Percentiles rank a stretch among this genome's conserved stretches.
Evolutionary conservation across 116 monocot genomes (phyloP).

Genomic region (Posidonia oceanica): DNA sequence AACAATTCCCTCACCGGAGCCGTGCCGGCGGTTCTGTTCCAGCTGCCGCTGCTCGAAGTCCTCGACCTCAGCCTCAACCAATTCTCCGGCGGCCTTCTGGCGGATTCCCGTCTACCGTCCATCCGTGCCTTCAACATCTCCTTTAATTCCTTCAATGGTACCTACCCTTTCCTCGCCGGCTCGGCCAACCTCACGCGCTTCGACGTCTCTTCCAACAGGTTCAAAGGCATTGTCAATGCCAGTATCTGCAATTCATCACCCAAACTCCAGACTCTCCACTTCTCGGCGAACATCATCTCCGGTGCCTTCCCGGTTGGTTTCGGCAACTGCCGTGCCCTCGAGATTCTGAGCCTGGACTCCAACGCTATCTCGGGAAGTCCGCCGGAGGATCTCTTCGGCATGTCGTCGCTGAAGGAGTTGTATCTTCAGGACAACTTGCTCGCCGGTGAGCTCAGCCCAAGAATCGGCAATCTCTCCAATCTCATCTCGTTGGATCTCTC

Average conservation of each 20-base stretch:
- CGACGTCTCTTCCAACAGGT: constrained; percentile 47
- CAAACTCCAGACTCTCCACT: constrained; percentile 23
- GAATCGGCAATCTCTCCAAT: constrained; percentile 55
- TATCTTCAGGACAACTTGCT: constrained; percentile 42
- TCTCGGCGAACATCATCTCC: constrained; percentile 41
- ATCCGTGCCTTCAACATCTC: constrained; percentile 60
- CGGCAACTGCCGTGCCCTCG: constrained; percentile 39
- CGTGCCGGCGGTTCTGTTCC: constrained; percentile 34
- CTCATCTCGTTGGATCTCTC: constrained; percentile 64
- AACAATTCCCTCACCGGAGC: constrained; percentile 32
- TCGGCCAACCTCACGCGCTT: constrained; percentile 30
- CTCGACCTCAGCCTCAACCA: constrained; percentile 64
- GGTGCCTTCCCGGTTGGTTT: constrained; percentile 61
- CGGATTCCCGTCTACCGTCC: constrained; percentile 24
- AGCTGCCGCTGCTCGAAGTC: constrained; percentile 18
- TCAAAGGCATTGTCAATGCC: constrained; percentile 30
- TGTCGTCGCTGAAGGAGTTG: constrained; percentile 33
- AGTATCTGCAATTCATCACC: constrained; percentile 36
- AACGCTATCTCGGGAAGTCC: constrained; percentile 39
- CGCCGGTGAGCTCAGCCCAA: constrained; percentile 29
- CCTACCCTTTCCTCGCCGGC: constrained; percentile 32
- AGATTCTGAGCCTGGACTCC: constrained; percentile 34
- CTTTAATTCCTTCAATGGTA: constrained; percentile 43
- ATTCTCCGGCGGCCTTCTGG: constrained; percentile 33
- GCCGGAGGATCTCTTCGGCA: constrained; percentile 55